Evolutionary conservation across 306 rosid species (phyloP).

Genomic region (Gastrolobium bilobum): DNA sequence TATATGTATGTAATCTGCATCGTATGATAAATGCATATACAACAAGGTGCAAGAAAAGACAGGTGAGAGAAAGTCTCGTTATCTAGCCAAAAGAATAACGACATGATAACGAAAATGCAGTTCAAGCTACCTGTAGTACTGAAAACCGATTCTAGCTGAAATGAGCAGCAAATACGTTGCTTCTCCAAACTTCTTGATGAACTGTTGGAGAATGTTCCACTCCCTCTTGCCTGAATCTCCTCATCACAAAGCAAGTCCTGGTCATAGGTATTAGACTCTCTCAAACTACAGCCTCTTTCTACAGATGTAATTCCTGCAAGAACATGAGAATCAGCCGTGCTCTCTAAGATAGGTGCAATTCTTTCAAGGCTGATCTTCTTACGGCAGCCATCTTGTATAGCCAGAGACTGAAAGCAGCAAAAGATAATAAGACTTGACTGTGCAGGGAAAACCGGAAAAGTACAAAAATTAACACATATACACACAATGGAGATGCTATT

Average conservation of each 20-base stretch:
- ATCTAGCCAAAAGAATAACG: constrained; percentile 35
- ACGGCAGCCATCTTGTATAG: constrained; percentile 62
- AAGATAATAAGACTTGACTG: constrained; percentile 46
- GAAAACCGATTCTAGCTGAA: constrained; percentile 53
- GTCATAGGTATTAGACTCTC: constrained; percentile 51
- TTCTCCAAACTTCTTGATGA: constrained; percentile 57
- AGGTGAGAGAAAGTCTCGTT: constrained; percentile 11
- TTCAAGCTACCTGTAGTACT: constrained; percentile 67
- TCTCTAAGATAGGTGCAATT: constrained; percentile 61
- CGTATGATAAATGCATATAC: background rate
- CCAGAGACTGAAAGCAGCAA: constrained; percentile 60
- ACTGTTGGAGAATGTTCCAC: constrained; percentile 43
- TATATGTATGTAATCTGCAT: constrained; percentile 20
- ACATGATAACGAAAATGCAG: constrained; percentile 33
- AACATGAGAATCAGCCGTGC: constrained; percentile 80
- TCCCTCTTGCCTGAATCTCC: constrained; percentile 51
- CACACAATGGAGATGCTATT: constrained; percentile 37
- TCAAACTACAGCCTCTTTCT: constrained; percentile 48
- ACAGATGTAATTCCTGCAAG: constrained; percentile 56
- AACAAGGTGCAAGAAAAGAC: constrained; percentile 38
- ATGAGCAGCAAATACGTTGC: constrained; percentile 41
- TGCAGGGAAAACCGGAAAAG: constrained; percentile 40
- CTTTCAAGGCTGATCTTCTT: constrained; percentile 67
- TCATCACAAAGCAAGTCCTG: constrained; percentile 45
- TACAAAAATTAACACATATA: constrained; percentile 36